Conservation (phyloP, 495 filamentous ascomycete species). For the Copromyces sp. region DNA sequence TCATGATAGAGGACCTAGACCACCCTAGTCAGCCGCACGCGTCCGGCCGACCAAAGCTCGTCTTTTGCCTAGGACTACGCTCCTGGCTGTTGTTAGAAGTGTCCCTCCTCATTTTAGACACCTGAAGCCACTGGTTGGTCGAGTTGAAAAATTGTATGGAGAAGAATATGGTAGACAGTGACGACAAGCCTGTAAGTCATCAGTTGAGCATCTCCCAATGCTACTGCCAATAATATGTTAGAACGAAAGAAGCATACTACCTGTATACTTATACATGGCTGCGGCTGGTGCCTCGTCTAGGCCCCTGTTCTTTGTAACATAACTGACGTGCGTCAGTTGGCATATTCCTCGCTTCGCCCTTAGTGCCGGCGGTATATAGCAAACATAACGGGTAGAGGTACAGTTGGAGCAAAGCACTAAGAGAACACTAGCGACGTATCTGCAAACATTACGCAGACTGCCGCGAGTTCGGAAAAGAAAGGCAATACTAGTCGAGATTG, state of each 20-base stretch:
- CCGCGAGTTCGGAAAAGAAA: background rate
- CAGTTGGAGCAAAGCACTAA: background rate
- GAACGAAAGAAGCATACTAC: background rate
- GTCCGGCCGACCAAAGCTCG: background rate
- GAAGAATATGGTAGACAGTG: background rate
- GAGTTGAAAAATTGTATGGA: background rate
- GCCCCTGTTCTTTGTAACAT: background rate
- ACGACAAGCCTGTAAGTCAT: background rate
- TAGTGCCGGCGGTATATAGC: background rate
- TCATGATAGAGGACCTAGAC: background rate
- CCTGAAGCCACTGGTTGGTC: background rate
- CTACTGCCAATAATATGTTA: background rate
- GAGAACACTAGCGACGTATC: background rate
- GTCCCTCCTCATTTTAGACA: background rate
- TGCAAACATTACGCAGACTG: background rate
- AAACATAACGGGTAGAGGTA: background rate
- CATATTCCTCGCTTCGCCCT: background rate
- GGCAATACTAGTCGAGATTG: background rate
- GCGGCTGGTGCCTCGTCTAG: background rate
- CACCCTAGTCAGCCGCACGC: background rate
- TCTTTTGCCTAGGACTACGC: background rate
- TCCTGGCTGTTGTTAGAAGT: background rate
- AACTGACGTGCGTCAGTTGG: background rate
- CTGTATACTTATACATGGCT: background rate
- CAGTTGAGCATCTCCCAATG: background rate